Base-by-base conservation (phyloP, 257 asterid species). In the Jacaranda mimosifolia region DNA sequence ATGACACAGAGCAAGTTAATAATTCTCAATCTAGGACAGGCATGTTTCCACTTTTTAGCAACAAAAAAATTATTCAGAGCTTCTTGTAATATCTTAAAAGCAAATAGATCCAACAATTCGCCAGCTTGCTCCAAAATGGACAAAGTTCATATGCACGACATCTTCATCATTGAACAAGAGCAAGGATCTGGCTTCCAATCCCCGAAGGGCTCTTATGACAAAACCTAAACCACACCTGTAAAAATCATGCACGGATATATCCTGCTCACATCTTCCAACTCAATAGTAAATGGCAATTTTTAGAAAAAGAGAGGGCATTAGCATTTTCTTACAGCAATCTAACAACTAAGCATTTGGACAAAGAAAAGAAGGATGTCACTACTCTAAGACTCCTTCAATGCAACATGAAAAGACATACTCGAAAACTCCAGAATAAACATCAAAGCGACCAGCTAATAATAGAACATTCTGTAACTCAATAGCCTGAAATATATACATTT, bases 101-200 rank as follows among this genome's bases (percentile, higher is more conserved):
- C 32, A 1, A 19, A 63, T 60, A 55, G 35, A 45, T 42, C 55
- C 26, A 64, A 40, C 14, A 65, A 32, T 15, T 58, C 36, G 68
- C 11, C 53, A 75, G 58, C 76, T 66, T 38, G n/a, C 57, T 49
- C 68, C 38, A 66, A 49, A 83, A 53, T 43, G 55, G 68, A 72
- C 76, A 63, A 11, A 43, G 26, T 65, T 26, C 72, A 13, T 58
- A 18, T 8, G 71, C 11, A 63, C 21, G 19, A 59, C 7, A 49
- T 58, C 49, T 19, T 52, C 40, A 15, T 32, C 58, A 36, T 21
- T n/a, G n/a, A 26, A 72, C 42, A 26, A 40, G 40, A 14, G 32
- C 40, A 55, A 15, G 64, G 60, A 26, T 74, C 15, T 17, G 40
- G 38, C 18, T 78, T 38, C 77, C 39, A 13, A 49, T 15, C n/a